phyloP scores from a whole-genome alignment of 225 moss, liverwort and hornwort species.

The Neckera pumila region DNA sequence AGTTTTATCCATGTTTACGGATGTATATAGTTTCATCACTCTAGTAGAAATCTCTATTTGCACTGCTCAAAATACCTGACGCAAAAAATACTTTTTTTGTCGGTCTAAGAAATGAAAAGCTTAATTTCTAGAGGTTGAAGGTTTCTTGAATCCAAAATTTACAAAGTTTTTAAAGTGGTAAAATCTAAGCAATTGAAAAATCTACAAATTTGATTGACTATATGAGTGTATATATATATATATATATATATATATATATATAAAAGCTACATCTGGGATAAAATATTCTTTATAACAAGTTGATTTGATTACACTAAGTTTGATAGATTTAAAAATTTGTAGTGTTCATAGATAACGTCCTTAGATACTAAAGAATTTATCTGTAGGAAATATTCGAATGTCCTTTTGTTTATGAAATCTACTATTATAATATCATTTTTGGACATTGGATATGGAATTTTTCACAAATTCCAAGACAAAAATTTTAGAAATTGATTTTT shows the following conservation, averaged over 20 bases:
- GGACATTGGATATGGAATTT: neutral
- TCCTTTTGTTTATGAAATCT: neutral
- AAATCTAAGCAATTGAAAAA: neutral
- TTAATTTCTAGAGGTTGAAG: neutral
- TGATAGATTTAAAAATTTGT: neutral
- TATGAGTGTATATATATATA: neutral
- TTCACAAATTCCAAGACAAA: neutral
- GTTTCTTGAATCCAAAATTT: neutral
- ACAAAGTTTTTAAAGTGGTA: neutral
- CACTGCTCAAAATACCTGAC: rapidly evolving
- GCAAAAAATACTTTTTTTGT: rapidly evolving
- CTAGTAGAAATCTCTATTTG: neutral
- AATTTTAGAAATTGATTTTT: rapidly evolving
- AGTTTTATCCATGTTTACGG: neutral
- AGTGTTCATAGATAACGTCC: neutral
- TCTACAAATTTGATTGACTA: neutral
- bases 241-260: neutral
- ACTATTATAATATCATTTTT: rapidly evolving
- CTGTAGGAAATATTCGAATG: neutral
- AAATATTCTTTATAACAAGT: neutral
- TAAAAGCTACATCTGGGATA: neutral
- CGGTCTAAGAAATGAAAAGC: neutral
- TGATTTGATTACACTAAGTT: neutral
- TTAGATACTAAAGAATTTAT: neutral
- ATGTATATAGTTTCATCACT: too few species aligned